Conservation (phyloP, 371 early-diverging fungal genomes). For the Apophysomyces trapeziformis region DNA sequence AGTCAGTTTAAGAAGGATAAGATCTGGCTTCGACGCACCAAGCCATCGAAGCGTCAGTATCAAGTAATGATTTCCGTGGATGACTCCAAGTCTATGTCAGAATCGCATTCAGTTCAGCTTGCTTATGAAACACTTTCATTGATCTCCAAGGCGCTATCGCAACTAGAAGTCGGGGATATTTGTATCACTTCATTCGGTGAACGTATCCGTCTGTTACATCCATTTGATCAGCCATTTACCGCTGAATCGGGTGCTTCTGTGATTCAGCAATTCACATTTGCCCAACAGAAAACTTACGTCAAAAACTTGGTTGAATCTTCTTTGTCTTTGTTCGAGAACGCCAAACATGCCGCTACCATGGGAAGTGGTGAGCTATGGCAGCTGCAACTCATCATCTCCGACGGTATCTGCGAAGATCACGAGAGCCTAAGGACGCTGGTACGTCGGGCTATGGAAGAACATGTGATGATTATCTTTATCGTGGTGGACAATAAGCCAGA, state of each 20-base stretch:
- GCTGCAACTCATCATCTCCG: constrained; percentile 94
- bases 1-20: constrained; percentile 99
- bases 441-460: constrained; percentile 80
- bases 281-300: constrained; percentile 88
- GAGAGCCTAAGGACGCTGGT: constrained; percentile 79
- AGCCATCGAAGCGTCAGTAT: constrained; percentile 97
- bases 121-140: constrained; percentile 93
- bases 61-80: constrained; percentile 99
- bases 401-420: constrained; percentile 97
- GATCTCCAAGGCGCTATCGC: constrained; percentile 89
- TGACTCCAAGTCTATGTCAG: constrained; percentile 98
- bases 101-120: constrained; percentile 85
- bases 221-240: constrained; percentile 90
- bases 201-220: constrained; percentile 83
- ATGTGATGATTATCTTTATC: constrained; percentile 95
- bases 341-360: constrained; percentile 54
- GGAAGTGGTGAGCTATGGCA: constrained; percentile 87
- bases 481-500: constrained; percentile 89
- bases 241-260: constrained; percentile 90
- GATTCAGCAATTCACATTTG: constrained; percentile 88
- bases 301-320: constrained; percentile 82
- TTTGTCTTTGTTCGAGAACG: constrained; percentile 74
- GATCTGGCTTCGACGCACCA: constrained; percentile 99
- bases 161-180: constrained; percentile 94
- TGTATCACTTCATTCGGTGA: constrained; percentile 93